Conservation (phyloP, 768 basidiomycete genomes). For the Suillus sp. region DNA sequence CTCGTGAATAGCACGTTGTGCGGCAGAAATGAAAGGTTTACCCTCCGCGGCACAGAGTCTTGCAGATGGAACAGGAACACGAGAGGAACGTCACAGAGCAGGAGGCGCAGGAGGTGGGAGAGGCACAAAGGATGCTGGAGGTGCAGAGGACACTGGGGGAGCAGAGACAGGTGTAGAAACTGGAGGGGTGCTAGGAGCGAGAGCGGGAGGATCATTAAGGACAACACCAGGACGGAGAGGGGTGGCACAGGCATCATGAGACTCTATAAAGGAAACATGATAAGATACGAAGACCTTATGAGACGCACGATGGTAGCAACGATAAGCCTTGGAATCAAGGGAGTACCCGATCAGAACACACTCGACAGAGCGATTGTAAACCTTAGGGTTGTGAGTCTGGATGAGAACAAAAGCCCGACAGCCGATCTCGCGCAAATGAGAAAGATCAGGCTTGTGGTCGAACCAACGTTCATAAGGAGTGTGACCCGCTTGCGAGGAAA, state of each 20-base stretch:
- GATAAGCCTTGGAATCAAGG: conserved; percentile 19
- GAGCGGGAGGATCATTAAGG: conserved; percentile 12
- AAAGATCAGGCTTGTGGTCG: conserved; percentile 27
- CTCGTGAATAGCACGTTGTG: conserved; percentile 5
- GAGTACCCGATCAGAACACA: conserved; percentile 19
- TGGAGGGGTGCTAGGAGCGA: conserved; percentile 14
- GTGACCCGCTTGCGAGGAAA: too few relatives aligned
- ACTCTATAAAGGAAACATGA: conserved; percentile 29
- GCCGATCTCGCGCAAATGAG: conserved; percentile 34
- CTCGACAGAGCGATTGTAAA: conserved; percentile 16
- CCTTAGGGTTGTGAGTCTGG: conserved; percentile 30
- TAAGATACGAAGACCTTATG: conserved; percentile 17
- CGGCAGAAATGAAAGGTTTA: background rate
- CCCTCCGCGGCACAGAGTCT: conserved; percentile 15
- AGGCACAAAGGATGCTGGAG: background rate
- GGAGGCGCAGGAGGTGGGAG: background rate
- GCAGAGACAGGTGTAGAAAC: conserved; percentile 9
- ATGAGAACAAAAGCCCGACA: conserved; percentile 31
- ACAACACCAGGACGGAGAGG: conserved; percentile 7
- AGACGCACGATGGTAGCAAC: conserved; percentile 5
- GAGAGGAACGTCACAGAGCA: background rate
- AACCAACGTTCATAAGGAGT: conserved; percentile 8
- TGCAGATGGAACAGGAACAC: conserved; percentile 17
- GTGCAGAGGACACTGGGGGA: conserved; percentile 11
- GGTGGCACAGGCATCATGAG: conserved; percentile 10